These are phyloP conservation scores for Trametes polyzona DNA, from an alignment of 1,284 basidiomycete genomes.

Conservation along the genomic window DNA sequence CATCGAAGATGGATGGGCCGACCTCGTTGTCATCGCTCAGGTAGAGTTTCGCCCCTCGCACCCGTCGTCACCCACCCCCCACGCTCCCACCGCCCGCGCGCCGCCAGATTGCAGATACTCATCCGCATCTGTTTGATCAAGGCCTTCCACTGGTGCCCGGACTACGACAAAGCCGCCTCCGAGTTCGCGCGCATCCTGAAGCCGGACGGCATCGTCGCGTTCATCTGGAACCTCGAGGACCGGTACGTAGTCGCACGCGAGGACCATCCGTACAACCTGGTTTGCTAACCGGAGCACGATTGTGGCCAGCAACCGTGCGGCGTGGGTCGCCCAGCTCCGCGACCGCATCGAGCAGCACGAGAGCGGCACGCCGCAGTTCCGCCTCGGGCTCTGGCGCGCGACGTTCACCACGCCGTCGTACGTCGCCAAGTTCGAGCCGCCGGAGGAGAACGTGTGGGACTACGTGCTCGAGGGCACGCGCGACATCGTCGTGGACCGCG, in stretches of 20 bases:
- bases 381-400: conserved; percentile 68
- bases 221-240: conserved; percentile 84
- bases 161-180: conserved; percentile 62
- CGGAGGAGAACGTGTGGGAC: conserved; percentile 55
- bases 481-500: conserved; percentile 61
- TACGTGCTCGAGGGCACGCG: conserved; percentile 52
- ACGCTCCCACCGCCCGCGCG: no score
- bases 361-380: conserved; percentile 71
- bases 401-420: conserved; percentile 63
- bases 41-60: conserved; percentile 38
- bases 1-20: conserved; percentile 68
- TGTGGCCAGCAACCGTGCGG: conserved; percentile 52
- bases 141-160: conserved; percentile 85
- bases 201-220: conserved; percentile 61
- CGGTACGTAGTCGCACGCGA: conserved; percentile 43
- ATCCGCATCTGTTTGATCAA: conserved; percentile 34
- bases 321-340: conserved; percentile 73
- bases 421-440: conserved; percentile 52
- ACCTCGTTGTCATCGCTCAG: conserved; percentile 75
- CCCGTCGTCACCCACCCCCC: no score
- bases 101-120: no score
- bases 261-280: background rate
- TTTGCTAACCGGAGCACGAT: background rate
- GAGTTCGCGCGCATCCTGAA: conserved; percentile 78
- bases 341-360: conserved; percentile 70